These are phyloP conservation scores for Penicillium sp. DNA, from an alignment of 2,329 filamentous ascomycete species.

Conservation along the genomic window DNA sequence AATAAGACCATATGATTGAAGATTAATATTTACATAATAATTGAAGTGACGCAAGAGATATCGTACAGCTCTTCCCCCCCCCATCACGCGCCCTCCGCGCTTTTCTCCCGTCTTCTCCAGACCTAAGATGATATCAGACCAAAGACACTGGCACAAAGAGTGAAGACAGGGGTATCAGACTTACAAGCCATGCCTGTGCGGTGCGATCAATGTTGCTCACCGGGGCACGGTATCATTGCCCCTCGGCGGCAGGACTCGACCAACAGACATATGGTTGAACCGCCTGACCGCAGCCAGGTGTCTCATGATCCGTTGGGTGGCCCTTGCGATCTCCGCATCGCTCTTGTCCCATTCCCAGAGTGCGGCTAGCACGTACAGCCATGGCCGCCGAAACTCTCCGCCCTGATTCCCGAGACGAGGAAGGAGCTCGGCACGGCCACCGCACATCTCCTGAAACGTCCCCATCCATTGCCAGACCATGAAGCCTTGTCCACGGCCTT, in stretches of 20 bases:
- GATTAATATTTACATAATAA: neutral
- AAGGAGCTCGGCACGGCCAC: neutral
- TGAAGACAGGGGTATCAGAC: neutral
- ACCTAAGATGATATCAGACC: neutral
- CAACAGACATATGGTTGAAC: neutral
- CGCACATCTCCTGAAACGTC: neutral
- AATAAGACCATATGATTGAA: neutral
- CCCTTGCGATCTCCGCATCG: neutral
- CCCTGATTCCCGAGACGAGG: neutral
- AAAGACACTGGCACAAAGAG: neutral
- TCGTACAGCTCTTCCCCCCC: neutral
- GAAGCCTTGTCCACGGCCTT: neutral
- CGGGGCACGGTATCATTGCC: neutral
- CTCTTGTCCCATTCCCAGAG: neutral
- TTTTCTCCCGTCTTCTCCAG: too few species aligned
- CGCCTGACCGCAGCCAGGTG: neutral
- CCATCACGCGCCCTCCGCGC: too few species aligned
- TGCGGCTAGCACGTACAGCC: neutral
- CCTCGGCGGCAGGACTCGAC: neutral
- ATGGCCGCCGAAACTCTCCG: neutral
- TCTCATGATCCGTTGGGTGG: neutral
- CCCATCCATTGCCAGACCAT: neutral
- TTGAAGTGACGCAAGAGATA: neutral
- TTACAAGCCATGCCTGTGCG: neutral
- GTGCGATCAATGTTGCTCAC: neutral